Percentiles rank a stretch among this genome's conserved stretches.
These are phyloP conservation scores for Ogataea chonburiensis DNA, from an alignment of 805 yeast genomes.

Conservation along the genomic window DNA sequence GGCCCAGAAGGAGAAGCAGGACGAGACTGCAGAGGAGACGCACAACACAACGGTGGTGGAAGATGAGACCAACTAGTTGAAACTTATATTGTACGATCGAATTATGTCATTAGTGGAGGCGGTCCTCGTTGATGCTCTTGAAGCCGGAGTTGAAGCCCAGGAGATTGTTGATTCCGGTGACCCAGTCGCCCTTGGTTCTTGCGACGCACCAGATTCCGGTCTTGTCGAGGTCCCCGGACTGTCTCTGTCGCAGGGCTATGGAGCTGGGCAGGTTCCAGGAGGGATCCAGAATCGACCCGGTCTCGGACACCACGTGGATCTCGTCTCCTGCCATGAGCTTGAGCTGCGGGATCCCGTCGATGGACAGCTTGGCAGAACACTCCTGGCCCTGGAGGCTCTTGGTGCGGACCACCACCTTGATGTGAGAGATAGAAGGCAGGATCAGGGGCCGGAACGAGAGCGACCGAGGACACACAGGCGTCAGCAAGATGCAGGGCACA, in stretches of 20 bases:
- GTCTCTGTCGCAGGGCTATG: constrained; percentile 8
- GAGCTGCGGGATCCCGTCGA: constrained; percentile 82
- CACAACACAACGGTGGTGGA: not conserved
- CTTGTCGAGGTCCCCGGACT: constrained; percentile 18
- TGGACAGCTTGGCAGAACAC: constrained; percentile 56
- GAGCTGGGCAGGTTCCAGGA: constrained; percentile 45
- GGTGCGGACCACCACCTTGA: constrained; percentile 59
- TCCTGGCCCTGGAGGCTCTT: constrained; percentile 31
- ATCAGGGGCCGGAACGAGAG: constrained; percentile 86
- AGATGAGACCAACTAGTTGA: constrained; percentile 1
- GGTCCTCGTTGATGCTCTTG: constrained; percentile 39
- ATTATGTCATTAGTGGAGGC: constrained; percentile 1
- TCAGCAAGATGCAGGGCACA: constrained; percentile 75
- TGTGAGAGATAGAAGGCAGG: constrained; percentile 74
- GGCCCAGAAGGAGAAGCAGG: constrained; percentile 9
- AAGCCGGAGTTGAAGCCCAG: constrained; percentile 87
- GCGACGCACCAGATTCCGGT: constrained; percentile 89
- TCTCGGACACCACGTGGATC: constrained; percentile 66
- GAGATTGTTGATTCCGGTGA: constrained; percentile 80
- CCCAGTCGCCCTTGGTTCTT: constrained; percentile 85
- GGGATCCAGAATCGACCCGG: constrained; percentile 57
- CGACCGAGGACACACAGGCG: constrained; percentile 92
- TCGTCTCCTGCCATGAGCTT: constrained; percentile 74
- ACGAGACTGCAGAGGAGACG: not conserved
- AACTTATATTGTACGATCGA: constrained; percentile 4